These are phyloP conservation scores for Yarrowia osloensis DNA, from an alignment of 805 yeast species.

Conservation along the genomic window DNA sequence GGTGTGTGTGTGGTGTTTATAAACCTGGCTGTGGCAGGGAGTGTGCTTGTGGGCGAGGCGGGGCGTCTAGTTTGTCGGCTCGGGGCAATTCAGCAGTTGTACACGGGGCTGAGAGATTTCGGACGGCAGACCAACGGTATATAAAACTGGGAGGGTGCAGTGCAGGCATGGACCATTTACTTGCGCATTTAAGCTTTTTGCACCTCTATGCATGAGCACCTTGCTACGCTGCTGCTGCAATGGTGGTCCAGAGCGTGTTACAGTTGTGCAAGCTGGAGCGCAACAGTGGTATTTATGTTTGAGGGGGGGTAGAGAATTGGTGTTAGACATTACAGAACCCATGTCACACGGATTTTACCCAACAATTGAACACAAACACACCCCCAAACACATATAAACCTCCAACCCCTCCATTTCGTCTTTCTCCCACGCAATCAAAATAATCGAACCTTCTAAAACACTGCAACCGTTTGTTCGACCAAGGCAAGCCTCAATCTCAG, in stretches of 20 bases:
- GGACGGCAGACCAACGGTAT: background rate
- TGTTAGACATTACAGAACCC: too few relatives aligned
- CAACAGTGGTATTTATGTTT: background rate
- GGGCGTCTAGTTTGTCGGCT: background rate
- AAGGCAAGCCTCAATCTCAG: background rate
- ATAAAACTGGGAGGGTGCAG: constrained; percentile 13
- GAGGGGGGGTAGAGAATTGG: too few relatives aligned
- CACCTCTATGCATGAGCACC: constrained; percentile 11
- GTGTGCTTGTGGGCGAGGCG: background rate
- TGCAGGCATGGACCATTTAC: constrained; percentile 26
- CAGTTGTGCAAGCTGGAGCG: background rate
- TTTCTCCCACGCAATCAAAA: background rate
- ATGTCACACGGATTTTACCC: too few relatives aligned
- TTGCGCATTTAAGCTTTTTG: constrained; percentile 26
- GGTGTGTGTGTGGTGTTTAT: background rate
- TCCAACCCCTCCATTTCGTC: background rate
- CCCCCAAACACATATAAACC: too few relatives aligned
- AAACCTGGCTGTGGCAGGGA: background rate
- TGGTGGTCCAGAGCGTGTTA: background rate
- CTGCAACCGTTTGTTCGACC: background rate
- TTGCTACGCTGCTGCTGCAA: background rate
- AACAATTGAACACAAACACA: too few relatives aligned
- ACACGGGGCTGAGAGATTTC: background rate
- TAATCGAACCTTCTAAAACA: background rate
- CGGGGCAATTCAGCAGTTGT: background rate